A percentile compares a stretch with the other conserved stretches of the same genome.
These are phyloP conservation scores for Lentinula raphanica DNA, from an alignment of 768 basidiomycete species.

Conservation along the genomic window DNA sequence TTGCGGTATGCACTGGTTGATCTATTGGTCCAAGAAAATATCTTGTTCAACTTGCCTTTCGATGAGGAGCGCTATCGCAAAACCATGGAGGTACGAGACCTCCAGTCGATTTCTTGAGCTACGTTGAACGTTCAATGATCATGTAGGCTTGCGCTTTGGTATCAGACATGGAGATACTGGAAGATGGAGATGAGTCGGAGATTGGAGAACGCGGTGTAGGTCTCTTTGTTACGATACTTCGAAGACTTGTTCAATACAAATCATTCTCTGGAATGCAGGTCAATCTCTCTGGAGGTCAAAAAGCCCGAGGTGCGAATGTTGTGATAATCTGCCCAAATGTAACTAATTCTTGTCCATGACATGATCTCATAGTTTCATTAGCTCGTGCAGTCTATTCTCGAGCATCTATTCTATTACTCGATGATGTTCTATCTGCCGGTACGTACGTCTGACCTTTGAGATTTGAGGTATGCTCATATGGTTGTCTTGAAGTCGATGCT, in stretches of 20 bases:
- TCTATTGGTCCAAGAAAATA: conserved; percentile 45
- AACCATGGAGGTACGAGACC: conserved; percentile 62
- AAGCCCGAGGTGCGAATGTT: conserved; percentile 57
- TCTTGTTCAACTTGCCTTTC: conserved; percentile 75
- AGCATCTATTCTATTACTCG: conserved; percentile 74
- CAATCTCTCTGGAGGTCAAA: conserved; percentile 51
- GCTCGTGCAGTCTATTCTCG: conserved; percentile 89
- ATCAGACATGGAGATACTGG: conserved; percentile 73
- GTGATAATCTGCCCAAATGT: neutral
- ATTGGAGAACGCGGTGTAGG: conserved; percentile 83
- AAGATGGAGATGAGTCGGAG: conserved; percentile 84
- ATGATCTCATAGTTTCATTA: conserved; percentile 48
- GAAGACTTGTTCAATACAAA: conserved; percentile 33
- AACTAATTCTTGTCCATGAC: conserved; percentile 12
- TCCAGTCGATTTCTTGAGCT: conserved; percentile 14
- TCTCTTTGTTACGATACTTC: conserved; percentile 37
- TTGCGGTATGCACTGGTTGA: neutral
- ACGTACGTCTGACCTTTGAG: conserved; percentile 6
- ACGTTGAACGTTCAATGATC: conserved; percentile 21
- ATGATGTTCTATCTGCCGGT: conserved; percentile 70
- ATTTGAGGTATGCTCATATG: conserved; percentile 2
- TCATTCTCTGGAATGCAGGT: conserved; percentile 13
- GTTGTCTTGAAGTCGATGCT: conserved; percentile 61
- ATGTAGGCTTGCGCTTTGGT: conserved; percentile 59
- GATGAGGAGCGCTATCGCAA: conserved; percentile 68